Conservation (phyloP, 805 yeast genomes). For the Cyberlindnera mrakii region DNA sequence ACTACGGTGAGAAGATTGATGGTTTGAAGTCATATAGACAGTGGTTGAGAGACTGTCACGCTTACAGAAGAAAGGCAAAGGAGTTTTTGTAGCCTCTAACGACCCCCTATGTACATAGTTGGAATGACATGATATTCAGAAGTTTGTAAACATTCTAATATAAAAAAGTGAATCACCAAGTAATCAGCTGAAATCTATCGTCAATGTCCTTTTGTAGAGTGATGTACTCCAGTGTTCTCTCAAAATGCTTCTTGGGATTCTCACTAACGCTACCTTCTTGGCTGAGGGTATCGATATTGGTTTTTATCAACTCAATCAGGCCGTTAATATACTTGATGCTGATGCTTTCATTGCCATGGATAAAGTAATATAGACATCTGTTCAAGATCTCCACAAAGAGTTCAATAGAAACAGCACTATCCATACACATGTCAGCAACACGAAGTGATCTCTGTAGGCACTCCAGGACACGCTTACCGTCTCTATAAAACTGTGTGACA, state of each 20-base stretch:
- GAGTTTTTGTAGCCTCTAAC: conserved; percentile 49
- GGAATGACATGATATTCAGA: neutral
- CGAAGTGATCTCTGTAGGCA: conserved; percentile 84
- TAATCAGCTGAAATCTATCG: conserved; percentile 55
- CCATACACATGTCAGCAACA: conserved; percentile 93
- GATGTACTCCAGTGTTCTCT: conserved; percentile 68
- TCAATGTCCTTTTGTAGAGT: conserved; percentile 63
- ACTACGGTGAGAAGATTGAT: conserved; percentile 93
- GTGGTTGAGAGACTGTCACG: conserved; percentile 94
- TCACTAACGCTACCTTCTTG: conserved; percentile 12
- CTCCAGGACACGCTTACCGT: conserved; percentile 76
- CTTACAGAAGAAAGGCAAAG: conserved; percentile 75
- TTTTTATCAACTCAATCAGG: conserved; percentile 72
- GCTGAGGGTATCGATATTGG: conserved; percentile 38
- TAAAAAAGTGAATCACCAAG: conserved; percentile 15
- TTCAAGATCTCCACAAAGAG: conserved; percentile 86
- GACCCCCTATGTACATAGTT: neutral
- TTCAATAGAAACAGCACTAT: conserved; percentile 63
- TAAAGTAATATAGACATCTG: conserved; percentile 77
- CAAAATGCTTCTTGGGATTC: conserved; percentile 43
- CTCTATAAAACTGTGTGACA: conserved; percentile 35
- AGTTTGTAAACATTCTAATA: neutral
- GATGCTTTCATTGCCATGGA: conserved; percentile 67
- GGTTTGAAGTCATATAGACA: conserved; percentile 82
- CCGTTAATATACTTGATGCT: conserved; percentile 78